phyloP scores from a whole-genome alignment of 176 grass and related monocot genomes.

The Triticum timopheevii region DNA sequence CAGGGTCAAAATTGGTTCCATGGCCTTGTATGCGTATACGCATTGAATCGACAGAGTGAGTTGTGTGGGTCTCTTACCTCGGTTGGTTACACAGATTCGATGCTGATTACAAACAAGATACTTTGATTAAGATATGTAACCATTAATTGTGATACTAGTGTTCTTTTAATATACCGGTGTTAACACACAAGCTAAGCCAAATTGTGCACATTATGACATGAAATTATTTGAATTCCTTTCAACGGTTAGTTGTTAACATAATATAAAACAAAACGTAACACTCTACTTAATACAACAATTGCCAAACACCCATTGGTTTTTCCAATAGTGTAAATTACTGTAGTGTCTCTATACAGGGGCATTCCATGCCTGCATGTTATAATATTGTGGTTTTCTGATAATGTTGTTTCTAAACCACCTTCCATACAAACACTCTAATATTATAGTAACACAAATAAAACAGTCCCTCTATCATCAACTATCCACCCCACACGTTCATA shows the following conservation, averaged over 20 bases:
- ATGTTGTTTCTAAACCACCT: background rate
- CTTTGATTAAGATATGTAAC: background rate
- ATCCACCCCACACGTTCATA: background rate
- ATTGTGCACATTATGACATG: background rate
- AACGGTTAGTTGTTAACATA: background rate
- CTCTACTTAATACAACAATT: background rate
- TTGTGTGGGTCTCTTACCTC: background rate
- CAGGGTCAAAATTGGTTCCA: background rate
- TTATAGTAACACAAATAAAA: background rate
- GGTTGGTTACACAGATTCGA: background rate
- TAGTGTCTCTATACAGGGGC: no score
- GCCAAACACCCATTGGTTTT: background rate
- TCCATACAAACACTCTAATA: background rate
- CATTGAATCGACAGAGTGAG: background rate
- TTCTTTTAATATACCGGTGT: background rate
- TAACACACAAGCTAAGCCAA: background rate
- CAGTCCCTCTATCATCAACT: background rate
- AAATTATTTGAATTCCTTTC: background rate
- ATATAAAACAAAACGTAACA: background rate
- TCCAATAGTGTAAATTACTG: background rate
- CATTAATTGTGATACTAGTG: background rate
- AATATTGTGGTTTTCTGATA: background rate
- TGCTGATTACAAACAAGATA: background rate
- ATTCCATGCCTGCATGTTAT: background rate
- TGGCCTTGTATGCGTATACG: background rate